Percentiles rank a stretch among this genome's conserved stretches.
These are phyloP conservation scores for Rhodomyrtus psidioides DNA, from an alignment of 441 rosid genomes.

Conservation along the genomic window DNA sequence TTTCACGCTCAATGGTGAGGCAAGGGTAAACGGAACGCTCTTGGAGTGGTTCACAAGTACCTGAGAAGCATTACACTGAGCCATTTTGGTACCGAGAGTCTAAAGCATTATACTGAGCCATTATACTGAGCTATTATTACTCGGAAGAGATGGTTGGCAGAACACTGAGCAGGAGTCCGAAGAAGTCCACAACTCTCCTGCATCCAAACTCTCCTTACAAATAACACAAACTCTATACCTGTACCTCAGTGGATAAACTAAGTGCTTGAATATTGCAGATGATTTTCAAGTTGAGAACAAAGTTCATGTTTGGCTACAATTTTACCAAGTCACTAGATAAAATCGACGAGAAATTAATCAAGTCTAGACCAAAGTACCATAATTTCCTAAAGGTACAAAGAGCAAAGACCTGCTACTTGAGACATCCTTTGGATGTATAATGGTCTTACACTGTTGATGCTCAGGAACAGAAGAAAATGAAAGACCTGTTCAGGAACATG, in stretches of 20 bases:
- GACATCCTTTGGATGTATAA: background rate
- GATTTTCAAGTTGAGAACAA: background rate
- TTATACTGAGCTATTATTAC: too few species aligned
- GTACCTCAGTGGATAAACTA: background rate
- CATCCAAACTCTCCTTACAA: background rate
- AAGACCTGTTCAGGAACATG: background rate
- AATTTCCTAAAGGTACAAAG: background rate
- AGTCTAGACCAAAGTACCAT: background rate
- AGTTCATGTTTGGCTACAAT: background rate
- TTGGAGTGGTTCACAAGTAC: background rate
- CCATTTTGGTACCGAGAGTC: too few species aligned
- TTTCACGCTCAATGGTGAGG: background rate
- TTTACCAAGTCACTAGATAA: background rate
- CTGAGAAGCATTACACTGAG: background rate
- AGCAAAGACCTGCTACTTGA: background rate
- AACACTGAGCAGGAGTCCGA: background rate
- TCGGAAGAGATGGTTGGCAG: background rate
- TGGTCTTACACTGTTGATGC: background rate
- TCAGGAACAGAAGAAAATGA: background rate
- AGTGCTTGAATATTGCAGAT: background rate
- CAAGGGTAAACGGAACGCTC: background rate
- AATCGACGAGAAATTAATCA: background rate
- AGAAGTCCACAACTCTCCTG: background rate
- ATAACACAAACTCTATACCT: background rate
- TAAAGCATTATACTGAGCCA: too few species aligned